These are phyloP conservation scores for Xylaria castorea DNA, from an alignment of 495 filamentous ascomycete genomes.

Conservation along the genomic window DNA sequence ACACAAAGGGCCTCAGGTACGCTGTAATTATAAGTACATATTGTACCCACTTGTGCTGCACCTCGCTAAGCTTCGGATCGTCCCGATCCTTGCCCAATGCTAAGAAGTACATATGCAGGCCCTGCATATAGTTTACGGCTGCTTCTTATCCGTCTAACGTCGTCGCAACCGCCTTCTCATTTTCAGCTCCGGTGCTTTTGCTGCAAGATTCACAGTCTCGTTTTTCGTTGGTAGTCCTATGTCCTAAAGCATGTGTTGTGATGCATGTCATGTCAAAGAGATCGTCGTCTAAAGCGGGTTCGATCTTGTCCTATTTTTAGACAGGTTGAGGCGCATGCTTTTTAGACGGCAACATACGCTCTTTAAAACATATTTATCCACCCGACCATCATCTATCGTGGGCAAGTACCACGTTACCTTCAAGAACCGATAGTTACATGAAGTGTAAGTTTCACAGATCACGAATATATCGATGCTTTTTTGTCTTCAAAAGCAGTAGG, in stretches of 20 bases:
- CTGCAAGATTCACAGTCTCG: neutral
- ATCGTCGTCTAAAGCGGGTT: neutral
- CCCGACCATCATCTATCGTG: neutral
- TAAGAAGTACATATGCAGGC: neutral
- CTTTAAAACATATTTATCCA: neutral
- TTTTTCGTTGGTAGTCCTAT: neutral
- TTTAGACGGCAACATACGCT: neutral
- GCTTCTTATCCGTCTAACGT: neutral
- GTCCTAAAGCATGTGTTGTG: neutral
- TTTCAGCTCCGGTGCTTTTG: neutral
- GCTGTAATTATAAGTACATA: too few species aligned
- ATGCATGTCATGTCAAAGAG: neutral
- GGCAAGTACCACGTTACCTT: neutral
- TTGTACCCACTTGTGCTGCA: neutral
- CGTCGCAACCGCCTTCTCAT: neutral
- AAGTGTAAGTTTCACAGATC: neutral
- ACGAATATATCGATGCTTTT: neutral
- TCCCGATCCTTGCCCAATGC: conserved; percentile 1
- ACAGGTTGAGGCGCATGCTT: neutral
- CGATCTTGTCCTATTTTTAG: neutral
- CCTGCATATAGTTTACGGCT: neutral
- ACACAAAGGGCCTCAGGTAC: neutral
- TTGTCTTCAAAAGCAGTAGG: neutral
- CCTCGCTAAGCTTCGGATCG: neutral
- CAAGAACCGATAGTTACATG: neutral